phyloP scores from a whole-genome alignment of 1,284 basidiomycete genomes.

The Cryptococcus sp. region DNA sequence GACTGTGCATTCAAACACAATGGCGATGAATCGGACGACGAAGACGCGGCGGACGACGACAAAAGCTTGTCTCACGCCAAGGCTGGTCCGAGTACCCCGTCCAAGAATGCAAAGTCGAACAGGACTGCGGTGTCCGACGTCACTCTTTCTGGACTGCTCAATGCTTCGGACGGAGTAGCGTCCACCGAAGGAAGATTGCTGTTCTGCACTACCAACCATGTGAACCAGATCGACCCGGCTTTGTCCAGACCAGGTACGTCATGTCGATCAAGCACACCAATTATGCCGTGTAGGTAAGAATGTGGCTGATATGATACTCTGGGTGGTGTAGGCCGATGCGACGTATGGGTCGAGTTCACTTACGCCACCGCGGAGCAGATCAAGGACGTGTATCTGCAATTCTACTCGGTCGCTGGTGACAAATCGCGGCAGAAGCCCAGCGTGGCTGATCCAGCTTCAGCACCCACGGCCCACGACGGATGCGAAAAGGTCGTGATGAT shows the following conservation, averaged over 20 bases:
- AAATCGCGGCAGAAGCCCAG: too few relatives aligned
- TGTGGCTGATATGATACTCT: too few relatives aligned
- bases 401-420: too few relatives aligned
- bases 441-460: too few relatives aligned
- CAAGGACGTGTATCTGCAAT: constrained; percentile 70
- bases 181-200: constrained; percentile 77
- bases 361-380: constrained; percentile 74
- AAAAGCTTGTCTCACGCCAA: too few relatives aligned
- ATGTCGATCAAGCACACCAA: not conserved
- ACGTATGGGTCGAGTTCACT: constrained; percentile 85
- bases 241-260: constrained; percentile 59
- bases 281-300: too few relatives aligned
- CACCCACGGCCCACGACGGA: too few relatives aligned
- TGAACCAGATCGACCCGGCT: constrained; percentile 79
- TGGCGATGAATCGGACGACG: too few relatives aligned
- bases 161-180: constrained; percentile 82
- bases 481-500: not conserved
- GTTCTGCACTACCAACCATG: constrained; percentile 71
- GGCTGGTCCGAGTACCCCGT: too few relatives aligned
- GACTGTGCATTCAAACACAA: constrained; percentile 40
- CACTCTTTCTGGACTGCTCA: constrained; percentile 75
- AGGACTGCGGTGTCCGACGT: constrained; percentile 42
- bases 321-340: constrained; percentile 77
- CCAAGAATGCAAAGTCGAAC: too few relatives aligned
- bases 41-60: too few relatives aligned